Percentiles rank a stretch among this genome's conserved stretches.
Evolutionary conservation across 1,139 yeast genomes (phyloP).

Genomic region (Sugiyamaella grinbergsii): DNA sequence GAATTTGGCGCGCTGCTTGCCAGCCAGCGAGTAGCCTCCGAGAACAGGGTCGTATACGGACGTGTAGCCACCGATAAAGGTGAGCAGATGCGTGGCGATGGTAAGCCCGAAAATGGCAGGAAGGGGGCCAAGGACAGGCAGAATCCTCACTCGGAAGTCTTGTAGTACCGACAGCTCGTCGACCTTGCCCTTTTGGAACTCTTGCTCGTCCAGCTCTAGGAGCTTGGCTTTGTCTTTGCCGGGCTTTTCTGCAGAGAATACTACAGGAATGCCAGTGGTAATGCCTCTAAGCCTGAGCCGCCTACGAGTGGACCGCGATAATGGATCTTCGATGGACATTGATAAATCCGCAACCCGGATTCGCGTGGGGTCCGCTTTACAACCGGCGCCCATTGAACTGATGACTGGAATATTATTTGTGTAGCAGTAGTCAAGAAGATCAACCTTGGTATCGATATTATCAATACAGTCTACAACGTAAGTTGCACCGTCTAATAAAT

Average conservation of each 20-base stretch:
- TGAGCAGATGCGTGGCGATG: slow-evolving; percentile 78
- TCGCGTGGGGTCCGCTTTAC: slow-evolving; percentile 84
- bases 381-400: slow-evolving; percentile 96
- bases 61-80: slow-evolving; percentile 73
- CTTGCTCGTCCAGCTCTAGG: slow-evolving; percentile 79
- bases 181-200: slow-evolving; percentile 76
- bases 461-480: slow-evolving; percentile 93
- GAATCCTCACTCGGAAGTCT: slow-evolving; percentile 87
- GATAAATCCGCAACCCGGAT: slow-evolving; percentile 78
- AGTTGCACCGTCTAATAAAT: slow-evolving; percentile 54
- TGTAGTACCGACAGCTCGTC: slow-evolving; percentile 83
- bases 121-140: slow-evolving; percentile 94
- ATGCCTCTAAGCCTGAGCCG: slow-evolving; percentile 80
- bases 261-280: slow-evolving; percentile 74
- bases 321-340: slow-evolving; percentile 85
- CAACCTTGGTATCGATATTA: slow-evolving; percentile 92
- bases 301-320: slow-evolving; percentile 85
- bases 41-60: slow-evolving; percentile 65
- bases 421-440: slow-evolving; percentile 73
- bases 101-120: slow-evolving; percentile 95
- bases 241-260: slow-evolving; percentile 93
- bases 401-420: slow-evolving; percentile 53
- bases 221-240: slow-evolving; percentile 90
- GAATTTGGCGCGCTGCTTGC: slow-evolving; percentile 81
- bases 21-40: slow-evolving; percentile 60